Evolutionary conservation across 352 stramenopile genomes (phyloP), one percentile per base, ranked within the genome.

Genomic region (Thalassiosira mediterranea): DNA sequence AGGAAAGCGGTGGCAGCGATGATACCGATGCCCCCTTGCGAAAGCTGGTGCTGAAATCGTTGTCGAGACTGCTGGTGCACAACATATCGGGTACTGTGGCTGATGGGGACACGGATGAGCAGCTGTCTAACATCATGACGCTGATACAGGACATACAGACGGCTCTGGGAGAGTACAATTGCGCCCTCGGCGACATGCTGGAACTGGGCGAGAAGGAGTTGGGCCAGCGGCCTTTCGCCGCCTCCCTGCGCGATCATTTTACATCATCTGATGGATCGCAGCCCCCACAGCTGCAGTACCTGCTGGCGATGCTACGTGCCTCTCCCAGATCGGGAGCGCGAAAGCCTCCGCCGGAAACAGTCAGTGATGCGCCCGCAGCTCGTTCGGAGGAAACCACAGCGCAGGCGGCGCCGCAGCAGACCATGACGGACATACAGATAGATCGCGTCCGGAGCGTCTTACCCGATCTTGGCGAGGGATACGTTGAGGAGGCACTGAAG

Each of bases 401-500:
- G 15, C 31, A 38, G 2, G 7, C 31, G 25, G 32, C 31, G 46
- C 51, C 52, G 42, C 31, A 71, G 13, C 40, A 71, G 29, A 82
- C 15, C 38, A 71, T 82, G 66, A 69, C 56, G 3, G 73, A 82
- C 31, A 73, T 82, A 23, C 78, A 79, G n/a, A 85, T 92, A 34
- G 58, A 79, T 34, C 76, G 88, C 59, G 65, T 90, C 7, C 60
- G 76, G 17, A 71, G 65, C 28, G 70, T 92, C 32, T 15, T 92
- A 15, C 82, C 83, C 15, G 54, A 82, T 69, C 71, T 91, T 15
- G 88, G 88, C 23, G 83, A 90, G 47, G 85, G 88, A 21, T 93
- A 87, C 44, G 70, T 93, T 11, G 85, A 93, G 79, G 64, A 81
- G 44, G 85, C 76, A 7, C 67, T 91, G 13, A 81, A 82, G 32